Evolutionary conservation across 169 alveolate genomes (phyloP).

Genomic region (Plasmodium gonderi): DNA sequence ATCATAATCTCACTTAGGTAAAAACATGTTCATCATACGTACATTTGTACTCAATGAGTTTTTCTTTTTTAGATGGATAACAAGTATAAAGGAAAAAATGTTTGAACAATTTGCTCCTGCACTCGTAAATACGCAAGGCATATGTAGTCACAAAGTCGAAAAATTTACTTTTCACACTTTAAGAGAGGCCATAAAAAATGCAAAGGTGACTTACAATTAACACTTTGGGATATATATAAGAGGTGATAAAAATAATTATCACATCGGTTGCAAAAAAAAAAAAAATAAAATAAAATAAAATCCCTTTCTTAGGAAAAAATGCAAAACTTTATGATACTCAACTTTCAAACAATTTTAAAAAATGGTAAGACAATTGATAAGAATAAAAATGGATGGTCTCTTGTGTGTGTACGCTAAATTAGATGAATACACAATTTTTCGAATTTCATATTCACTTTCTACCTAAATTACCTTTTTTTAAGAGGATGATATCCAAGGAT

Average conservation of each 20-base stretch:
- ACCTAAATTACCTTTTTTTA: background rate
- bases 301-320: conserved; percentile 24
- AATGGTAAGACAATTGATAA: background rate
- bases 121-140: conserved; percentile 65
- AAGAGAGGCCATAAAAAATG: conserved; percentile 62
- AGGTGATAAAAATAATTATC: background rate
- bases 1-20: background rate
- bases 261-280: background rate
- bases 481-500: conserved; percentile 40
- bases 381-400: background rate
- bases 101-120: conserved; percentile 47
- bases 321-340: conserved; percentile 48
- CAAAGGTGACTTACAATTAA: conserved; percentile 24
- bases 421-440: background rate
- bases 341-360: conserved; percentile 43
- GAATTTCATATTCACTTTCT: background rate
- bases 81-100: conserved; percentile 40
- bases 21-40: background rate
- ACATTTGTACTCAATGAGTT: background rate
- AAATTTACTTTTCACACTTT: conserved; percentile 27
- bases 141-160: conserved; percentile 49
- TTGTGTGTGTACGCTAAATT: background rate
- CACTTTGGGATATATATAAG: background rate
- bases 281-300: background rate
- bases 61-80: conserved; percentile 26